Percentiles rank a stretch among this genome's conserved stretches.
These are phyloP conservation scores for Leccinum arenicola DNA, from an alignment of 768 basidiomycete genomes.

Conservation along the genomic window DNA sequence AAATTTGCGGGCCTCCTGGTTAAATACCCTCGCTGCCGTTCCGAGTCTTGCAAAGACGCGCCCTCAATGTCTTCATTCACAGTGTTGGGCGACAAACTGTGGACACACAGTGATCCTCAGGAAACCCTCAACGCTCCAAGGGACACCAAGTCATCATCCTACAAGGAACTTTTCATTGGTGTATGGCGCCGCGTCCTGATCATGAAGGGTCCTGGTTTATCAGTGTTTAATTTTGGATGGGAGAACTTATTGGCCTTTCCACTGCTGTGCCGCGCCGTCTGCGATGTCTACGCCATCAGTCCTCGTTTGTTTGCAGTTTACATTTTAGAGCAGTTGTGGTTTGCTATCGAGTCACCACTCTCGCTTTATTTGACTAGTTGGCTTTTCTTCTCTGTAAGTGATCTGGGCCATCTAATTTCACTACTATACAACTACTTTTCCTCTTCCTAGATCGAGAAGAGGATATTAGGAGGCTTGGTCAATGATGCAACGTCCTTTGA, in stretches of 20 bases:
- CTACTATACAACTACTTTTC: background rate
- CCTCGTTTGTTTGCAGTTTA: constrained; percentile 15
- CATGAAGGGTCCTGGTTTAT: constrained; percentile 8
- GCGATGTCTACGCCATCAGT: constrained; percentile 24
- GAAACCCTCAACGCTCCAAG: background rate
- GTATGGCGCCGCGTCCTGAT: constrained; percentile 28
- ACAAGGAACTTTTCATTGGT: constrained; percentile 18
- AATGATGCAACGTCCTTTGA: background rate
- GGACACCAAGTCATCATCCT: background rate
- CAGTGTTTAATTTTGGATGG: constrained; percentile 10
- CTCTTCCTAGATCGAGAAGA: constrained; percentile 21
- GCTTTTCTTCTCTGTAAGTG: constrained; percentile 21
- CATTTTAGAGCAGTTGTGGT: constrained; percentile 16
- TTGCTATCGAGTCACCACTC: constrained; percentile 16
- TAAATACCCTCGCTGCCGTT: background rate
- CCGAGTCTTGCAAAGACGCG: background rate
- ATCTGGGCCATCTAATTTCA: background rate
- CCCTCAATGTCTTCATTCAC: background rate
- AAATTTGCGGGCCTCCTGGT: background rate
- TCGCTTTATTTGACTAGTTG: constrained; percentile 24
- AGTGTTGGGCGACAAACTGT: background rate
- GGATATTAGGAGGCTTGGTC: constrained; percentile 3
- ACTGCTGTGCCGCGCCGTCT: constrained; percentile 14
- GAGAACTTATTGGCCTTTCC: background rate
- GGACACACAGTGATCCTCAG: background rate